Conservation (phyloP, 139 green algal species). For the Zygnema cylindricum region DNA sequence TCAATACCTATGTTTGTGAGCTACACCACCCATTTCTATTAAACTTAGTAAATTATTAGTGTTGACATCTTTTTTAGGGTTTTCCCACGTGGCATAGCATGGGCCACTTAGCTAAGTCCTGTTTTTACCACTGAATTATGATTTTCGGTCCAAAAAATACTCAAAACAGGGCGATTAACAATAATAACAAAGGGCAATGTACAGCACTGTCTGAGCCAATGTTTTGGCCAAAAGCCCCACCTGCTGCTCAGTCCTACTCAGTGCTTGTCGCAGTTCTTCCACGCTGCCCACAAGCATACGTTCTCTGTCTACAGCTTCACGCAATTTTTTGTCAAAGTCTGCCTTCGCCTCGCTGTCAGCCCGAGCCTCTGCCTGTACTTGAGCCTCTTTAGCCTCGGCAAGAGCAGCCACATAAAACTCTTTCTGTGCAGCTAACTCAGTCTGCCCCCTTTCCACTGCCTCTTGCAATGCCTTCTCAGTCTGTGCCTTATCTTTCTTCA, state of each 20-base stretch:
- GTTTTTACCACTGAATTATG: too few relatives aligned
- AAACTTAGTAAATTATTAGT: too few relatives aligned
- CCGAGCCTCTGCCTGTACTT: slow-evolving; percentile 39
- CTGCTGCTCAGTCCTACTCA: slow-evolving; percentile 50
- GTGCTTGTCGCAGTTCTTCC: slow-evolving; percentile 56
- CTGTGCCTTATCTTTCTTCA: slow-evolving; percentile 64
- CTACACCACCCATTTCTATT: too few relatives aligned
- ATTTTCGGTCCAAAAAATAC: too few relatives aligned
- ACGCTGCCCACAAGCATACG: slow-evolving; percentile 37
- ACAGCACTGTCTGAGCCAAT: too few relatives aligned
- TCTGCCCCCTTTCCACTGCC: slow-evolving; percentile 72
- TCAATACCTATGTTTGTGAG: too few relatives aligned
- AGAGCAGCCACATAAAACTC: slow-evolving; percentile 52
- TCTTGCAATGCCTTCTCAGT: slow-evolving; percentile 70
- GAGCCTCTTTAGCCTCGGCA: slow-evolving; percentile 24
- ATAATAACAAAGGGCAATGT: too few relatives aligned
- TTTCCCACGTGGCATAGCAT: too few relatives aligned
- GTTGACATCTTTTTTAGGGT: too few relatives aligned
- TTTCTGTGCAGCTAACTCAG: slow-evolving; percentile 71
- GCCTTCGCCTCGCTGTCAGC: slow-evolving; percentile 39
- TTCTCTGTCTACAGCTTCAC: slow-evolving; percentile 51
- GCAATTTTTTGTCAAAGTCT: slow-evolving; percentile 49
- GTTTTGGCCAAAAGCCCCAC: not conserved
- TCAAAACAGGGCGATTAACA: too few relatives aligned
- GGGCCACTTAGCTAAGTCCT: too few relatives aligned